Evolutionary conservation across 495 filamentous ascomycete species (phyloP), one percentile per base, ranked within the genome.

Genomic region (Aspergillus conjunctus): DNA sequence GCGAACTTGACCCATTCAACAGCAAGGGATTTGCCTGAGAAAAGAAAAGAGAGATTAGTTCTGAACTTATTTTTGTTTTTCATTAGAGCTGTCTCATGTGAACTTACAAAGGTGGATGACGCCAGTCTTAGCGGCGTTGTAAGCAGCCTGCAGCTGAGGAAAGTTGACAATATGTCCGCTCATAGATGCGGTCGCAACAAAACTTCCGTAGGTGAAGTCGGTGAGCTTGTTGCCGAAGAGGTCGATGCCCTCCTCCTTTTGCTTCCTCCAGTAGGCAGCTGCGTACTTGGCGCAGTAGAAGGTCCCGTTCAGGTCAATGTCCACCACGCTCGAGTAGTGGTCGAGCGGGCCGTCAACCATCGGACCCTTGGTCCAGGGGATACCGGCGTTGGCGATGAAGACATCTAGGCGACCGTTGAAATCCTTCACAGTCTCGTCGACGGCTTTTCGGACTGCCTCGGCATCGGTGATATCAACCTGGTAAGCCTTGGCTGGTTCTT

Each of bases 1-100:
- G 92, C 92, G 68, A 91, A 96, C 30, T 86, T 87, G 20, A 89
- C 84, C 91, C 91, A 96, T 71, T 96, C 92, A 26, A 96, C 83
- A 2, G 92, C 90, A 12, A 97, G 80, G 18, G 87, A 89, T 71
- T 82, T 86, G 74, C 84, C 85, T 54, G 21, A n/a, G 21, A 39
- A 65, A 61, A 61, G 34, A 8, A 20, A 55, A 11, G 9, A 48
- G 11, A 20, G 1, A 48, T 18, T 48, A 18, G 20, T 48, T 21
- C 15, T 11, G 20, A 21, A 8, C 4, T 15, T 43, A 14, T 4
- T 2, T 15, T 43, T 15, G n/a, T 43, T 22, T 22, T 17, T 7
- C 15, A 51, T 3, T 51, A 31, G 32, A 32, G 14, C 4, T 32
- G 30, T 5, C 4, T 45, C 3, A 31, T 18, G 9, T 44, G 48